Percentiles rank a stretch among this genome's conserved stretches.
Conservation (phyloP, 1,284 basidiomycete genomes). For the Volvariella volvacea region DNA sequence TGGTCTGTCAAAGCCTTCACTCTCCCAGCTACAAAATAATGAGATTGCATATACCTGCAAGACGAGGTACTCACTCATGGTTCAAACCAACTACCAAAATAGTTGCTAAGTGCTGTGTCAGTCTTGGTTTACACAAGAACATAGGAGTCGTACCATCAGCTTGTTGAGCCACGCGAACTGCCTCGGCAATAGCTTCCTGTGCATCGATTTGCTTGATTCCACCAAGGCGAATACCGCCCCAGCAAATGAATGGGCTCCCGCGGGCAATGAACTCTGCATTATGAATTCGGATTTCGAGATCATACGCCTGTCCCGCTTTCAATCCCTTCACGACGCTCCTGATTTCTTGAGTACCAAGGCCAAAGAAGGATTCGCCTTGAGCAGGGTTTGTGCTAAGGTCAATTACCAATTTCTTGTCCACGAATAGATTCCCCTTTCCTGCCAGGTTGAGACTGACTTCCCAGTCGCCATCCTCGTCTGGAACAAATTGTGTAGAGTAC, state of each 20-base stretch:
- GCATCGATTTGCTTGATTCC: constrained; percentile 25
- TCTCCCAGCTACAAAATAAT: constrained; percentile 32
- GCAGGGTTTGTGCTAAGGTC: constrained; percentile 34
- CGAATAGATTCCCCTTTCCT: constrained; percentile 40
- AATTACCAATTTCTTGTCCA: constrained; percentile 40
- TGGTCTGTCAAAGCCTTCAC: constrained; percentile 37
- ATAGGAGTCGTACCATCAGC: constrained; percentile 28
- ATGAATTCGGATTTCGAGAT: constrained; percentile 29
- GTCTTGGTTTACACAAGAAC: not conserved
- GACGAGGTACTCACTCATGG: constrained; percentile 28
- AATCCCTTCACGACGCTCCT: constrained; percentile 25
- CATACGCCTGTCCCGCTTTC: constrained; percentile 28
- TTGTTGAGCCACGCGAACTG: constrained; percentile 32
- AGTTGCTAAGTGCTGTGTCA: constrained; percentile 19
- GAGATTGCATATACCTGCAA: not conserved
- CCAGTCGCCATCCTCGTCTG: constrained; percentile 38
- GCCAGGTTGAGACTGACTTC: constrained; percentile 42
- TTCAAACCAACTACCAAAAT: constrained; percentile 43
- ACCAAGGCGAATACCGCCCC: constrained; percentile 42
- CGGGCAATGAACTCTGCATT: constrained; percentile 25
- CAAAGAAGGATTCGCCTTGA: constrained; percentile 28
- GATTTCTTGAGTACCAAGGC: constrained; percentile 34
- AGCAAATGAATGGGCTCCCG: constrained; percentile 26
- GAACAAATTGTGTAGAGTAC: constrained; percentile 34
- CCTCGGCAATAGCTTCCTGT: constrained; percentile 31